These are phyloP conservation scores for Globisporangium uncinulatum DNA, from an alignment of 352 stramenopile genomes.

Conservation along the genomic window DNA sequence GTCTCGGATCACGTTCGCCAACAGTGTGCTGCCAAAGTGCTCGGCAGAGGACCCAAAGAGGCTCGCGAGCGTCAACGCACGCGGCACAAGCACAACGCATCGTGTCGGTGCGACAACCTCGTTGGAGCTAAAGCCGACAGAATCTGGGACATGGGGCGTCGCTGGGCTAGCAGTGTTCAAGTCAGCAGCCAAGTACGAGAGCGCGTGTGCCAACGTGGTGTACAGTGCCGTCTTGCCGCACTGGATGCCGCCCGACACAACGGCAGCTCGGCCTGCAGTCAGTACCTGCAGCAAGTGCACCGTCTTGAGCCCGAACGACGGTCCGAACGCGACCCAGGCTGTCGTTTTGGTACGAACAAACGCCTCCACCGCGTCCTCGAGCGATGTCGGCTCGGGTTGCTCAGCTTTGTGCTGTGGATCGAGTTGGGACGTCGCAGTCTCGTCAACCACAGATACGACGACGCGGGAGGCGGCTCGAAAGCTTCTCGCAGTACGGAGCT, in stretches of 20 bases:
- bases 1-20: constrained; percentile 36
- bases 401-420: neutral
- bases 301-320: constrained; percentile 30
- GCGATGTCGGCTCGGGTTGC: neutral
- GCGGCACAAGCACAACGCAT: constrained; percentile 34
- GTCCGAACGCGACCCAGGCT: constrained; percentile 24
- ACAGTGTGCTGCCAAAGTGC: constrained; percentile 22
- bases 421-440: neutral
- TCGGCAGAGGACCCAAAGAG: constrained; percentile 22
- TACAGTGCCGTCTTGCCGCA: constrained; percentile 58
- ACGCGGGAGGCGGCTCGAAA: constrained; percentile 1
- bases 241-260: constrained; percentile 36
- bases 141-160: neutral
- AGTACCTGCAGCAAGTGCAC: constrained; percentile 43
- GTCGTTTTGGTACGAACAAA: constrained; percentile 17
- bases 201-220: constrained; percentile 22
- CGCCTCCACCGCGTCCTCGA: constrained; percentile 31
- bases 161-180: neutral
- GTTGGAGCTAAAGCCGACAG: neutral
- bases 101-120: constrained; percentile 11
- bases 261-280: constrained; percentile 16
- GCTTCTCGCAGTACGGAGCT: constrained; percentile 22
- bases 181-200: constrained; percentile 14
- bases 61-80: constrained; percentile 26
- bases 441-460: constrained; percentile 3